Base-by-base conservation (phyloP, 2,329 filamentous ascomycete species). In the Fusarium nelsonii region DNA sequence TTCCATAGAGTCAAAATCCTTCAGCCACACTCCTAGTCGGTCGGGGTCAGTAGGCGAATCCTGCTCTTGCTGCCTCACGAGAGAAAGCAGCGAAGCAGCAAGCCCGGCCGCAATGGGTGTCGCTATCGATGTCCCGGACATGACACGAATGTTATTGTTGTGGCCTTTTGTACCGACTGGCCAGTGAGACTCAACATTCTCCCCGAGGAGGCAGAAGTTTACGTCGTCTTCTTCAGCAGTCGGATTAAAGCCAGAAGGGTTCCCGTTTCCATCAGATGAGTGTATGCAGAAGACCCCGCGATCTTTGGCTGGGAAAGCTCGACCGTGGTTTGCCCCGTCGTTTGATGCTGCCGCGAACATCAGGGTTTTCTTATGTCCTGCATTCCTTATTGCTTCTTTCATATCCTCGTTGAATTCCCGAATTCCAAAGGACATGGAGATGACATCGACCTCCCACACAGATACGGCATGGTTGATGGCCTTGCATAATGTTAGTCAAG, bases 281-380 rank as follows among this genome's bases (percentile, higher is more conserved):
- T 68, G 59, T 12, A 65, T 45, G 12, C 66, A 69, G 5, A 68
- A 53, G 28, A 69, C 66, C 4, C 56, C n/a, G 2, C 41, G 40
- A 40, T 41, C 33, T 14, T 54, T 41, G 4, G 66, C 66, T 2
- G 66, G 66, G 14, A 61, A 69, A 3, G 66, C 66, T 12, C 64
- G 26, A 8, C 36, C 56, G 2, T 28, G 33, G 3, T 48, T 32
- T 2, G 16, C 60, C 0, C 67, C 67, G 3, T 40, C 49, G 11
- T 69, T 69, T 3, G 52, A 39, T 2, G 66, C 66, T 4, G 66
- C 64, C 2, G 66, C 66, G 20, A 68, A 69, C 15, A 69, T 37
- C 0, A 68, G 45, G 0, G 49, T 41, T 3, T 39, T 23, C 1
- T 45, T 52, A 1, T 9, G 15, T 1, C 15, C 6, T 12, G 66